Evolutionary conservation across 495 filamentous ascomycete genomes (phyloP), one percentile per base, ranked within the genome.

Genomic region (Pseudoneurospora amorphoporcata): DNA sequence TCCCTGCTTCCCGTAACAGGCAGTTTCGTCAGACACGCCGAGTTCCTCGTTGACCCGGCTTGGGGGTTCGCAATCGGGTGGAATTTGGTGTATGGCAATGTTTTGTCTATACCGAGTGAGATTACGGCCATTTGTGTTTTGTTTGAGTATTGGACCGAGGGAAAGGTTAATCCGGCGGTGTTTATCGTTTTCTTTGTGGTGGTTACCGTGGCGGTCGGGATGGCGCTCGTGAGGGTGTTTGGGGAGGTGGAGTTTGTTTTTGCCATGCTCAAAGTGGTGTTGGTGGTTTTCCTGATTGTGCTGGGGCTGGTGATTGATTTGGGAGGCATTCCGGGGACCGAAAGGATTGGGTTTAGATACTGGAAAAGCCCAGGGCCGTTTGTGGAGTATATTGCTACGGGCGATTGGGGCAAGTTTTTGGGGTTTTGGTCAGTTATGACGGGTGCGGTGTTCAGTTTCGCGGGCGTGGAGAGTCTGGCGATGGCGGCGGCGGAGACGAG

Each of bases 61-160:
- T 83, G 93, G 80, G 93, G 93, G 3, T 94, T 96, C 74, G 90
- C 92, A 47, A 90, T 94, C 73, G 92, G 92, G 8, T 86, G 83
- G 83, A 87, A 86, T 65, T 69, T 86, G 69, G 85, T 86, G 2
- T 87, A 87, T 71, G 84, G 84, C 39, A 84, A 82, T 47, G 65
- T 81, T 42, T 75, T 87, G 69, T 81, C 79, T 29, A 86, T 91
- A 16, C 88, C 89, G 6, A 84, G 83, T 75, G 88, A 90, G 79
- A 88, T 90, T 47, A 86, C 87, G n/a, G 89, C 89, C 12, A 84
- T 84, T 10, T 86, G 87, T 23, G 87, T 90, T 8, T 76, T 91
- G 32, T 86, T 90, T 69, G 81, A 87, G 77, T 90, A 84, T 74
- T 90, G 87, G 74, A 85, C 76, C 0, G 53, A 32, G 1, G 53